Evolutionary conservation across 1,284 basidiomycete genomes (phyloP).

Genomic region (Meira nashicola): DNA sequence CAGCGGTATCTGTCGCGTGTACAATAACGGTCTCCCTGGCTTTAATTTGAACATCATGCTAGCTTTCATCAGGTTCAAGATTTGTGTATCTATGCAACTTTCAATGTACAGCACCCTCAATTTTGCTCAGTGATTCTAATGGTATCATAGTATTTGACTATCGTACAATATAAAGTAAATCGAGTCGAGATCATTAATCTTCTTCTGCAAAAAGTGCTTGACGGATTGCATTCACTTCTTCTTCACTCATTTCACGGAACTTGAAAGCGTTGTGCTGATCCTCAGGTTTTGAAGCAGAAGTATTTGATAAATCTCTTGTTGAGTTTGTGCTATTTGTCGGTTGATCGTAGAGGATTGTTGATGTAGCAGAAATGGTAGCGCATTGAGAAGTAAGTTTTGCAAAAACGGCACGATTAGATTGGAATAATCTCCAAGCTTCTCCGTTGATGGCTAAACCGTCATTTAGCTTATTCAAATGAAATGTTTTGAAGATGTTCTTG

Average conservation of each 20-base stretch:
- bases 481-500: constrained; percentile 19
- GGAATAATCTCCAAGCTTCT: constrained; percentile 31
- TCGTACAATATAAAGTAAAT: background rate
- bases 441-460: constrained; percentile 25
- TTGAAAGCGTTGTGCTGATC: background rate
- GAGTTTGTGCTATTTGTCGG: background rate
- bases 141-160: background rate
- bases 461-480: constrained; percentile 18
- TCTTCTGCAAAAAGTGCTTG: background rate
- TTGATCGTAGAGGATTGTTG: background rate
- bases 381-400: constrained; percentile 35
- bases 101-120: too few species aligned
- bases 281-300: background rate
- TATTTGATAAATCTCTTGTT: background rate
- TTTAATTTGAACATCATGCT: too few species aligned
- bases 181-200: background rate
- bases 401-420: constrained; percentile 26
- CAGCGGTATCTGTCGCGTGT: constrained; percentile 16
- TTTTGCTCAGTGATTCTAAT: too few species aligned
- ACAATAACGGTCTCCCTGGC: too few species aligned
- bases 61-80: too few species aligned
- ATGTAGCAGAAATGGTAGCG: constrained; percentile 20
- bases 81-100: too few species aligned
- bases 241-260: background rate
- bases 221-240: background rate